These are phyloP conservation scores for Pugionium dolabratum DNA, from an alignment of 345 rosid species.

Conservation along the genomic window DNA sequence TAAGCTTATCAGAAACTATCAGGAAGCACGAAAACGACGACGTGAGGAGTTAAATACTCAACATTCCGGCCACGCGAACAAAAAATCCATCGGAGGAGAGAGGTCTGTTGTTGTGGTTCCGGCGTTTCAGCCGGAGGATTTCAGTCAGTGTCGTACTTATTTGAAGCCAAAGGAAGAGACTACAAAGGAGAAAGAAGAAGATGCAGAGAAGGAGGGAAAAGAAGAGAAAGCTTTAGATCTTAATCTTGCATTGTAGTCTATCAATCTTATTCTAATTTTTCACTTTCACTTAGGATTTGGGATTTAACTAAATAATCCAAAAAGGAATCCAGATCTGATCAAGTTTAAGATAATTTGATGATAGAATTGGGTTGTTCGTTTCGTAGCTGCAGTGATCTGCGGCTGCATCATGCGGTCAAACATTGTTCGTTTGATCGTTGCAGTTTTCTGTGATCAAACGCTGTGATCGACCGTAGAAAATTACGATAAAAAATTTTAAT, in stretches of 20 bases:
- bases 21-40: slow-evolving; percentile 37
- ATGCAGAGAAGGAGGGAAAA: neutral
- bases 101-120: slow-evolving; percentile 30
- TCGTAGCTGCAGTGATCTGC: no score
- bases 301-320: neutral
- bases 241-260: slow-evolving; percentile 33
- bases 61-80: neutral
- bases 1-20: slow-evolving; percentile 34
- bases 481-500: no score
- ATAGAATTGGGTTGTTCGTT: no score
- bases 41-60: slow-evolving; percentile 20
- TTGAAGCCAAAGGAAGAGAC: slow-evolving; percentile 26
- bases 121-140: slow-evolving; percentile 40
- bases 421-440: no score
- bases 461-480: no score
- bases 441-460: no score
- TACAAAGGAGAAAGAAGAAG: slow-evolving; percentile 13
- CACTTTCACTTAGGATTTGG: slow-evolving; percentile 19
- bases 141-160: slow-evolving; percentile 15
- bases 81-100: slow-evolving; percentile 24
- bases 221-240: slow-evolving; percentile 39
- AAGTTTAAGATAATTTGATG: neutral
- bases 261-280: neutral
- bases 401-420: no score
- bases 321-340: neutral